Conservation (phyloP, 352 stramenopile species). For the Phytopythium litorale region DNA sequence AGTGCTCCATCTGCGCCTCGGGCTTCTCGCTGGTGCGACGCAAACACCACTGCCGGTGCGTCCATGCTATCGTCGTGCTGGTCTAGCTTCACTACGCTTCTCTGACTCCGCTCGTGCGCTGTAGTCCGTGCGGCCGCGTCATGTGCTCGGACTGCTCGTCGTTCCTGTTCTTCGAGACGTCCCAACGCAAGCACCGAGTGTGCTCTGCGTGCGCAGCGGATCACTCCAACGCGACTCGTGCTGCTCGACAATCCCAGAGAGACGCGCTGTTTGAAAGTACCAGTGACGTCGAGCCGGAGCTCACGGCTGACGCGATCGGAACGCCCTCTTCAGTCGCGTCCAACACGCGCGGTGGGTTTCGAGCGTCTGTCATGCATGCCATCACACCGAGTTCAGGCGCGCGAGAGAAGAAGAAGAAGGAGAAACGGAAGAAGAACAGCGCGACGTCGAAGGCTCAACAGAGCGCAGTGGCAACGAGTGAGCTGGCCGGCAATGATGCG, state of each 20-base stretch:
- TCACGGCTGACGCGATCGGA: not conserved
- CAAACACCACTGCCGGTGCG: slow-evolving; percentile 74
- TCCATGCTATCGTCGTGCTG: not conserved
- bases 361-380: slow-evolving; percentile 9
- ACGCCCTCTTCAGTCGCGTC: slow-evolving; percentile 11
- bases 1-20: slow-evolving; percentile 47
- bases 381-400: slow-evolving; percentile 7
- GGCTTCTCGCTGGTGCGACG: slow-evolving; percentile 67
- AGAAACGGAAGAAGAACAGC: slow-evolving; percentile 6
- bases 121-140: slow-evolving; percentile 55
- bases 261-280: slow-evolving; percentile 5
- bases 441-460: not conserved
- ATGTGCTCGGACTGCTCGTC: slow-evolving; percentile 76
- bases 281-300: slow-evolving; percentile 9
- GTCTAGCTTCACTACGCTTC: too few species aligned
- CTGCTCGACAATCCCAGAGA: not conserved
- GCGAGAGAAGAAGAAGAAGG: slow-evolving; percentile 10
- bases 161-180: slow-evolving; percentile 60
- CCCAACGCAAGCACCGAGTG: slow-evolving; percentile 61
- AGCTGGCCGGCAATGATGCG: not conserved
- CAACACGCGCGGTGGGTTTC: slow-evolving; percentile 4
- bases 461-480: not conserved
- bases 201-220: slow-evolving; percentile 38
- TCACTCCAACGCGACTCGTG: slow-evolving; percentile 14
- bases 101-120: not conserved